A percentile compares a stretch with the other conserved stretches of the same genome.
phyloP scores from a whole-genome alignment of 805 yeast species.

The Yarrowia deformans region DNA sequence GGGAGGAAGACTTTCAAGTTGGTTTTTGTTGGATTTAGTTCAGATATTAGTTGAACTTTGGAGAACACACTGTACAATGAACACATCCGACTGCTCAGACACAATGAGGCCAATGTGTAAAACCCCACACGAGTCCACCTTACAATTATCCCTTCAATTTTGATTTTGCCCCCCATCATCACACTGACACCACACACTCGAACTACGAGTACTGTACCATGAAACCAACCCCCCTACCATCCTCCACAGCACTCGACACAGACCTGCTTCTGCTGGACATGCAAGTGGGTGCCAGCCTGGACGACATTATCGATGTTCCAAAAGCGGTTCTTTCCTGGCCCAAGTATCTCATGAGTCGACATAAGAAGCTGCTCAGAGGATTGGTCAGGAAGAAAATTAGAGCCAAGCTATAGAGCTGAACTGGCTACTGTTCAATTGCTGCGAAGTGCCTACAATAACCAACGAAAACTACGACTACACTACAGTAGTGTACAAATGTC shows the following conservation, averaged over 20 bases:
- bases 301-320: conserved; percentile 15
- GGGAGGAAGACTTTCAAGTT: no score
- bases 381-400: background rate
- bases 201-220: no score
- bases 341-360: conserved; percentile 9
- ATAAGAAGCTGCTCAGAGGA: conserved; percentile 7
- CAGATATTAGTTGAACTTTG: no score
- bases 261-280: conserved; percentile 15
- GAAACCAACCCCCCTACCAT: background rate
- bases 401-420: background rate
- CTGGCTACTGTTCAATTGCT: no score
- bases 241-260: background rate
- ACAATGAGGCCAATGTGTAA: background rate
- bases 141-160: no score
- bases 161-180: no score
- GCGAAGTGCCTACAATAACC: background rate
- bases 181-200: background rate
- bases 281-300: conserved; percentile 24
- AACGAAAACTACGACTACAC: background rate
- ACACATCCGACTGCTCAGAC: background rate
- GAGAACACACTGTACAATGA: no score
- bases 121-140: conserved; percentile 1
- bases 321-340: conserved; percentile 12
- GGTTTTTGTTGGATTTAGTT: no score
- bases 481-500: no score